Percentiles rank a stretch among this genome's conserved stretches.
Conservation (phyloP, 192 early-diverging fungal species). For the Entomortierella beljakovae region DNA sequence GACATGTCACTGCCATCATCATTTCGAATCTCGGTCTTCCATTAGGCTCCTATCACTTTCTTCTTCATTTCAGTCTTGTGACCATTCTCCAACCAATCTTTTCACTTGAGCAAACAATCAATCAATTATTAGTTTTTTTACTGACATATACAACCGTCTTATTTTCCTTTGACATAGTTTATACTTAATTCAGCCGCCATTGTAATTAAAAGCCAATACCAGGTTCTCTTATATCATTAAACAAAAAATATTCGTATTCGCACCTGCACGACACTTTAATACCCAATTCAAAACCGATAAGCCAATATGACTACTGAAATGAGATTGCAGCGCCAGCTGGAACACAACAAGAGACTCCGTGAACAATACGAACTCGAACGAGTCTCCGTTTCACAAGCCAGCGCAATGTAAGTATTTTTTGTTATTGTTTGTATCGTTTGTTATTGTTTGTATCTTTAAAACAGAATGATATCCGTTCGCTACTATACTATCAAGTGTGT, state of each 20-base stretch:
- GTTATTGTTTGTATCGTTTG: slow-evolving; percentile 1
- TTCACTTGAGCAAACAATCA: too few relatives aligned
- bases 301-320: slow-evolving; percentile 39
- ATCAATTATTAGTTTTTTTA: too few relatives aligned
- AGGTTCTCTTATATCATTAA: too few relatives aligned
- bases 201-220: neutral
- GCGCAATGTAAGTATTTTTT: slow-evolving; percentile 33
- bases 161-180: neutral
- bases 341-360: slow-evolving; percentile 54
- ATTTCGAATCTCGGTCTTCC: slow-evolving; percentile 1
- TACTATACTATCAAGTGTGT: neutral
- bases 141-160: too few relatives aligned
- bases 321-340: slow-evolving; percentile 50
- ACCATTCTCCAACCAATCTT: too few relatives aligned
- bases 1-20: too few relatives aligned
- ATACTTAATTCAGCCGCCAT: neutral
- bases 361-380: slow-evolving; percentile 54
- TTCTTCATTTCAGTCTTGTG: neutral
- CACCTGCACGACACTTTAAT: neutral
- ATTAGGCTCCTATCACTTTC: neutral
- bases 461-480: neutral
- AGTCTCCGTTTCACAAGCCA: slow-evolving; percentile 49
- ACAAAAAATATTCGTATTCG: neutral
- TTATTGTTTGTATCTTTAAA: neutral
- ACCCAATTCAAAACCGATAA: neutral